Base-by-base conservation (phyloP, 306 rosid genomes). In the Quillaja saponaria region DNA sequence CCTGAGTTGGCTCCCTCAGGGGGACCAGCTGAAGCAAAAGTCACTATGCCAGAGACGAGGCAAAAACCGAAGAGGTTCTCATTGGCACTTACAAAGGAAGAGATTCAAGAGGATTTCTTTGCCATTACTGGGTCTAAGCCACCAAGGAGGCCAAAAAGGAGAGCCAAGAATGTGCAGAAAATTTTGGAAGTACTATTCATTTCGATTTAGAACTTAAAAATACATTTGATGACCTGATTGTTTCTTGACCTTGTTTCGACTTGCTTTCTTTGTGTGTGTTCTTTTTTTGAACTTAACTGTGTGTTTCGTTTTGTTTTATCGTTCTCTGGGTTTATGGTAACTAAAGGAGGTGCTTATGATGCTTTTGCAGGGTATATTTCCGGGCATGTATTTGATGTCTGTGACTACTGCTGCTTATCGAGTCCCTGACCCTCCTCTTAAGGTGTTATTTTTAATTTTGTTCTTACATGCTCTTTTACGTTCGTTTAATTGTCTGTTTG, bases 31-130 rank as follows among this genome's bases (percentile, higher is more conserved):
- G 68, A 47, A 18, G 46, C 44, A 34, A 63, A 37, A 13, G 28
- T 6, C 35, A 19, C 3, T 9, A 4, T 25, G 3, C 31, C 31
- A 2, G 40, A 25, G 7, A 61, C 42, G 13, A 71, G 12, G 17
- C 0, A 0, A 41, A 37, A 40, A 18, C 59, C 3, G 64, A 8
- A 5, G 6, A 41, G 1, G 12, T 9, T 82, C 13, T 49, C 58
- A 0, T 0, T 76, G 0, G 0, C 65, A 0, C 74, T 82, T 6
- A 35, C 54, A 0, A 79, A 55, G 12, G 49, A 76, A 3, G 82
- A 79, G 53, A 76, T 83, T 8, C 80, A 83, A 4, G 63, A 66
- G 8, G 87, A 82, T 10, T 17, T 79, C 21, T 1, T 79, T 3
- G 1, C 0, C 0, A 10, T 83, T 63, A 83, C 82, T 0, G 80